Evolutionary conservation across 2,329 filamentous ascomycete genomes (phyloP), one percentile per base, ranked within the genome.

Genomic region (Thelonectria blattea): DNA sequence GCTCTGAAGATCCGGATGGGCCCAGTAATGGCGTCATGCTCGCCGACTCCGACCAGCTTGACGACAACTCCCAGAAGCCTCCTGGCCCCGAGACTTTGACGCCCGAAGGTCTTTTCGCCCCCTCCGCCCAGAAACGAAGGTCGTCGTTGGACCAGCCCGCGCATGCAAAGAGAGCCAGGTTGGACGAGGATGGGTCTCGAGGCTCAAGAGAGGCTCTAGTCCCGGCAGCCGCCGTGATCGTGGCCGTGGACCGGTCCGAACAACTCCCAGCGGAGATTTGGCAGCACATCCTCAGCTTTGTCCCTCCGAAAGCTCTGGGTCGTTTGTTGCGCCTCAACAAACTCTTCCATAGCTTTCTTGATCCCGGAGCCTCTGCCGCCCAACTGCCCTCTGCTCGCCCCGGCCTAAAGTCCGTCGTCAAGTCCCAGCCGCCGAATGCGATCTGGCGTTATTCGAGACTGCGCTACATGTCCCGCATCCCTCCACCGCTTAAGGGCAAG

Each of bases 361-460:
- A 84, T 67, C 79, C 83, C 52, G 75, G 74, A 52, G 79, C 80
- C 51, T 56, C 64, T 43, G 67, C 27, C 27, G 5, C 71, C 66
- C 68, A 56, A 62, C 65, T 63, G 64, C 50, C 58, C 68, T 65
- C 52, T 27, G 62, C n/a, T 52, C 53, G 46, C 30, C 39, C 59
- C 55, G 18, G 53, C 59, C 47, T 62, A 22, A 30, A 52, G 30
- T 71, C 78, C 67, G 65, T 69, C 55, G 65, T 77, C 54, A 55
- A 68, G 30, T 47, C 61, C 45, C 71, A 81, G 68, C 83, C 84
- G 71, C 85, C 89, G 68, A 85, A 92, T 71, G 76, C 78, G 49
- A 87, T 94, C 68, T 94, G 91, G 91, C 84, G 84, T 72, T 79
- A 81, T 65, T 90, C 91, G 68, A 85, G 91, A 71, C 87, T 87